Base-by-base conservation (phyloP, 352 stramenopile genomes). In the Pythium oligandrum region DNA sequence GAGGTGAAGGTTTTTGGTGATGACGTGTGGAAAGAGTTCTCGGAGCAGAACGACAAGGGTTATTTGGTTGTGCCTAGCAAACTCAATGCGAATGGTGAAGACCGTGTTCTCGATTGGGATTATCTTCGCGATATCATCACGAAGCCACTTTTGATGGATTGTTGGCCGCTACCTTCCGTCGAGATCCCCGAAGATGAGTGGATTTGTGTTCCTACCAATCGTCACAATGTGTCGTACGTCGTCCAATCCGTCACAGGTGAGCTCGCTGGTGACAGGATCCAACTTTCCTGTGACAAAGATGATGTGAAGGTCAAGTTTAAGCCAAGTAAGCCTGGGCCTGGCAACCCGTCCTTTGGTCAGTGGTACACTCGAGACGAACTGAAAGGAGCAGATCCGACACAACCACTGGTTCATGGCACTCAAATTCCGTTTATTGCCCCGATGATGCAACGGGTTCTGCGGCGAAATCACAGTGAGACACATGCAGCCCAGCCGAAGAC, bases 41-140 rank as follows among this genome's bases (percentile, higher is more conserved):
- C 84, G 0, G 72, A 89, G 55, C 75, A 89, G 55, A 95, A 95
- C 49, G 84, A 95, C 69, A 95, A 95, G 47, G 84, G 84, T 3
- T 95, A 95, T 51, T 44, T 95, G 35, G 81, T 95, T 34, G 79
- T 90, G 1, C 78, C 83, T 11, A 81, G 72, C n/a, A 9, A 61
- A 53, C 2, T 52, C 7, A 43, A 51, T 4, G 39, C 4, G 3
- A 44, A 43, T 32, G 44, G 70, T 31, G 26, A 38, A 4, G 26
- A 26, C 1, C 36, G 64, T 31, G 54, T 12, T 12, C 67, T 90
- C 2, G 80, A 93, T 46, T 93, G 83, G 83, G 58, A 66, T 1
- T 86, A 86, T 55, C 40, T 93, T 4, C 59, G 52, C 11, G 67
- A 89, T 7, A 84, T 93, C 11, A 71, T 90, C 4, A 48, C 57